phyloP scores from a whole-genome alignment of 2,329 filamentous ascomycete species.

The Orbilia javanica region DNA sequence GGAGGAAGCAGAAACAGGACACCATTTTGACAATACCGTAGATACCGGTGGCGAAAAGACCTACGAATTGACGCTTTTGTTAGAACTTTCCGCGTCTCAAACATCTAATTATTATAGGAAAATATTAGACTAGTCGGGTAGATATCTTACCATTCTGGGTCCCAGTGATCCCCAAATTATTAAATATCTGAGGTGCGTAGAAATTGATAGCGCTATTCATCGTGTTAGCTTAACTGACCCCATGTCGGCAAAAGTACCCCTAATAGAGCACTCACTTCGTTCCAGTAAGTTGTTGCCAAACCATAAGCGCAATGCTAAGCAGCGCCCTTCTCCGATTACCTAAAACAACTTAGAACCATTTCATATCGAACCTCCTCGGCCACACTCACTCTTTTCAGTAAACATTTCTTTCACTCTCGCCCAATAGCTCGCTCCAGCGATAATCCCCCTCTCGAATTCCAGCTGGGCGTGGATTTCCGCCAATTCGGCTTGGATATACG shows the following conservation, averaged over 20 bases:
- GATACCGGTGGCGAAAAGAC: slow-evolving; percentile 79
- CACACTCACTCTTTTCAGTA: slow-evolving; percentile 67
- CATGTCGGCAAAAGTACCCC: slow-evolving; percentile 61
- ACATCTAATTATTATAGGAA: no score
- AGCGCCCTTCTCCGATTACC: slow-evolving; percentile 74
- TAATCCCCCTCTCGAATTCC: slow-evolving; percentile 73
- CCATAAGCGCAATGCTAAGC: slow-evolving; percentile 74
- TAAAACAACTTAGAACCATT: slow-evolving; percentile 35
- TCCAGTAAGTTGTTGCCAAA: slow-evolving; percentile 80
- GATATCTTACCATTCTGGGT: slow-evolving; percentile 61
- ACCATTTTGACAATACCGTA: slow-evolving; percentile 79
- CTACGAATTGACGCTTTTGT: slow-evolving; percentile 60
- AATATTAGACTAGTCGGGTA: neutral
- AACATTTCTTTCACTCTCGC: slow-evolving; percentile 76
- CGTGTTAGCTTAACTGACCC: slow-evolving; percentile 68
- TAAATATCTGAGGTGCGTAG: slow-evolving; percentile 79
- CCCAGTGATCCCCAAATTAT: slow-evolving; percentile 72
- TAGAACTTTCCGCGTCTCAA: no score
- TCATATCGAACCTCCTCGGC: slow-evolving; percentile 64
- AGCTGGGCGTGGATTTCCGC: slow-evolving; percentile 74
- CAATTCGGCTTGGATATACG: slow-evolving; percentile 73
- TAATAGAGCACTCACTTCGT: slow-evolving; percentile 42
- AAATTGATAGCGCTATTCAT: slow-evolving; percentile 73
- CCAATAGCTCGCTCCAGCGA: slow-evolving; percentile 68
- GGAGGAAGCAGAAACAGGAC: slow-evolving; percentile 74